phyloP scores from a whole-genome alignment of 305 asterid species.

The Rubia balearica region DNA sequence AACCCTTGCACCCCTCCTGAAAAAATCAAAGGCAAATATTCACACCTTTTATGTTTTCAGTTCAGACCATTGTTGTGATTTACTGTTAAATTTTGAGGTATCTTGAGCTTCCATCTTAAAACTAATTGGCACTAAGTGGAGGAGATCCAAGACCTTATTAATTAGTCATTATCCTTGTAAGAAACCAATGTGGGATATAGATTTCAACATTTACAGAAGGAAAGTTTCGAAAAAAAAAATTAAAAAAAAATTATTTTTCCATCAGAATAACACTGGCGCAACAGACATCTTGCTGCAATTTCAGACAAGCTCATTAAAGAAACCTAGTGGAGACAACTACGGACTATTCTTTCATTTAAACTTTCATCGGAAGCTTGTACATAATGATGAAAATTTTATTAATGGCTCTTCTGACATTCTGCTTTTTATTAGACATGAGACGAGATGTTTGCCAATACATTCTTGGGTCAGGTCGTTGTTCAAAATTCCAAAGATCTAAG shows the following conservation, averaged over 20 bases:
- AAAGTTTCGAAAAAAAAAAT: neutral
- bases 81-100: too few relatives aligned
- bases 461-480: neutral
- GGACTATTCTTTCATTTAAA: neutral
- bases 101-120: too few relatives aligned
- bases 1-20: conserved; percentile 98
- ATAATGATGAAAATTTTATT: neutral
- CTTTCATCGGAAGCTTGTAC: neutral
- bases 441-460: neutral
- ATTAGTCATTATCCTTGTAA: too few relatives aligned
- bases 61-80: neutral
- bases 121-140: too few relatives aligned
- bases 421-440: neutral
- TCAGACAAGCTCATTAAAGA: neutral
- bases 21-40: conserved; percentile 16
- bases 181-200: too few relatives aligned
- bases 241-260: neutral
- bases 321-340: neutral
- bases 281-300: neutral
- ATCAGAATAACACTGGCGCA: neutral
- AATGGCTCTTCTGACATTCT: neutral
- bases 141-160: too few relatives aligned
- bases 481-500: neutral
- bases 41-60: neutral
- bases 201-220: too few relatives aligned